A percentile compares a stretch with the other conserved stretches of the same genome.
phyloP scores from a whole-genome alignment of 108 stramenopile genomes.

The Aurantiochytrium sp. region DNA sequence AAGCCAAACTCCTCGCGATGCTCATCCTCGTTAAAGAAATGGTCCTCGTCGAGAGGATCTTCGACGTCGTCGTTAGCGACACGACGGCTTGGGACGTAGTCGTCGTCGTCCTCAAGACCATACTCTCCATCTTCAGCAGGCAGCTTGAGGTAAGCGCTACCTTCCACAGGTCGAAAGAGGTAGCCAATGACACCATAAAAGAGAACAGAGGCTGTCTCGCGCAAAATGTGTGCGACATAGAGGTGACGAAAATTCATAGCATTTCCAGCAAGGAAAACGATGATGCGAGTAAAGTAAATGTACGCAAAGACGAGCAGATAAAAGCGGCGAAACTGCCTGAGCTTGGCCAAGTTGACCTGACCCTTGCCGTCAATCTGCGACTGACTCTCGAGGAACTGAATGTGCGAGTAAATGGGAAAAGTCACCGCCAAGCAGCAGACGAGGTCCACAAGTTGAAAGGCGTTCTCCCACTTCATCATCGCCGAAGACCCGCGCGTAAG shows the following conservation, averaged over 20 bases:
- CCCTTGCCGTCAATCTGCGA: slow-evolving; percentile 49
- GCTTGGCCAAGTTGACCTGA: slow-evolving; percentile 50
- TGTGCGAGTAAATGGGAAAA: slow-evolving; percentile 84
- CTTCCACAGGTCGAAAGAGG: slow-evolving; percentile 67
- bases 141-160: slow-evolving; percentile 67
- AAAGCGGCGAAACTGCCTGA: slow-evolving; percentile 81
- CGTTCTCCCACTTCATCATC: slow-evolving; percentile 71
- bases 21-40: neutral
- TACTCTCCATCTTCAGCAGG: slow-evolving; percentile 24
- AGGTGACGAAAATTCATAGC: slow-evolving; percentile 68
- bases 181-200: slow-evolving; percentile 84
- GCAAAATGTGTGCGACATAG: slow-evolving; percentile 74
- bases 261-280: slow-evolving; percentile 76
- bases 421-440: slow-evolving; percentile 92
- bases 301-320: slow-evolving; percentile 84
- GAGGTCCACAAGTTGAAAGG: slow-evolving; percentile 89
- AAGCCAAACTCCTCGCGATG: slow-evolving; percentile 5
- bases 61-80: neutral
- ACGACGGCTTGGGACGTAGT: neutral
- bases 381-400: slow-evolving; percentile 31
- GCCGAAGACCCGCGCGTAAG: slow-evolving; percentile 69
- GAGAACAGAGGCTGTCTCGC: slow-evolving; percentile 69
- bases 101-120: slow-evolving; percentile 19
- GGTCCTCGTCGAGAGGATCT: neutral
- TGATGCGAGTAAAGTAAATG: slow-evolving; percentile 90